Evolutionary conservation across 495 filamentous ascomycete genomes (phyloP).

Genomic region (Neurospora hispaniola): DNA sequence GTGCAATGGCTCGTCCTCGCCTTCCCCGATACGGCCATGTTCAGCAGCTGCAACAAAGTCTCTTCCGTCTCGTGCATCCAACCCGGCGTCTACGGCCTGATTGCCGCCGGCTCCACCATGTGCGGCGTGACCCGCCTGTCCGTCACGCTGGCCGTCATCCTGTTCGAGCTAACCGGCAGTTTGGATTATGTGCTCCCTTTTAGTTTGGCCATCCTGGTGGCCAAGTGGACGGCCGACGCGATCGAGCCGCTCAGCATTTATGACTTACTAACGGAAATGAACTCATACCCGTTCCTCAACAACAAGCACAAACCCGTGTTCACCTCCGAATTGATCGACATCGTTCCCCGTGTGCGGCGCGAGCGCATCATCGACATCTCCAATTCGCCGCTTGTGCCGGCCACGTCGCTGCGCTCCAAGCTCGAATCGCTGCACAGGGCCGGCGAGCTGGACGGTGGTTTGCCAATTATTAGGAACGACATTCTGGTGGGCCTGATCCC

Average conservation of each 20-base stretch:
- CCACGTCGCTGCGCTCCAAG: slow-evolving; percentile 63
- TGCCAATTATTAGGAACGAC: slow-evolving; percentile 71
- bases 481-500: slow-evolving; percentile 87
- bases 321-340: slow-evolving; percentile 74
- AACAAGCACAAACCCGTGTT: slow-evolving; percentile 87
- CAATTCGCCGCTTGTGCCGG: slow-evolving; percentile 63
- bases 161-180: slow-evolving; percentile 92
- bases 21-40: slow-evolving; percentile 61
- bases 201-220: slow-evolving; percentile 80
- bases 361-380: slow-evolving; percentile 84
- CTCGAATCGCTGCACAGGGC: slow-evolving; percentile 70
- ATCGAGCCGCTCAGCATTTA: slow-evolving; percentile 94
- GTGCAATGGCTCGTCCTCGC: slow-evolving; percentile 74
- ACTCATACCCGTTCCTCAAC: slow-evolving; percentile 90
- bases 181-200: slow-evolving; percentile 93
- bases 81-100: slow-evolving; percentile 89
- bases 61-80: slow-evolving; percentile 76
- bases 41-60: slow-evolving; percentile 58
- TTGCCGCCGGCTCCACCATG: slow-evolving; percentile 95
- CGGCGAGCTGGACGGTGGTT: slow-evolving; percentile 84
- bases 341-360: slow-evolving; percentile 61
- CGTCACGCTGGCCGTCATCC: slow-evolving; percentile 87
- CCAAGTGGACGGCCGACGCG: slow-evolving; percentile 97
- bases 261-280: slow-evolving; percentile 90
- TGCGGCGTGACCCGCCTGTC: slow-evolving; percentile 92